A percentile compares a stretch with the other conserved stretches of the same genome.
Conservation (phyloP, 2,329 filamentous ascomycete genomes). For the Nectriaceae sp. region DNA sequence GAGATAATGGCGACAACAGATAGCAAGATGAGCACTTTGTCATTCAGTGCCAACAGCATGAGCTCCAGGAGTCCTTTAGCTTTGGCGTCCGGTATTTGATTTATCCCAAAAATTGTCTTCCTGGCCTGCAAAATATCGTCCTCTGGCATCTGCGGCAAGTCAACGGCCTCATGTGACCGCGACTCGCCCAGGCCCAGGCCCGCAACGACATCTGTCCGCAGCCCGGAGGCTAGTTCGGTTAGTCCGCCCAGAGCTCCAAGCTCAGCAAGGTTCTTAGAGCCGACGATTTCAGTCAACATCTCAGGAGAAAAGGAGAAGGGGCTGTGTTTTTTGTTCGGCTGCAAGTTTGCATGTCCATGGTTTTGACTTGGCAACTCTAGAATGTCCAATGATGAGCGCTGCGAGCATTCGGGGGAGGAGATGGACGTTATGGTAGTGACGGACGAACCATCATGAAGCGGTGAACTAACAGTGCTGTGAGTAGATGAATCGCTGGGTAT, state of each 20-base stretch:
- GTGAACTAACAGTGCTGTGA: too few relatives aligned
- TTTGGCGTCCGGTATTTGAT: constrained; percentile 65
- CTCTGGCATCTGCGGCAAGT: constrained; percentile 24
- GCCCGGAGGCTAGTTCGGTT: constrained; percentile 70
- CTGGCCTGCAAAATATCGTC: too few relatives aligned
- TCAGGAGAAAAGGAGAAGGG: constrained; percentile 84
- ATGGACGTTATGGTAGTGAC: too few relatives aligned
- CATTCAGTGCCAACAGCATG: constrained; percentile 72
- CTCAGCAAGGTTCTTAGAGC: constrained; percentile 75
- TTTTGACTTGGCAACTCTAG: too few relatives aligned
- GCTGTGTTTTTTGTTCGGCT: too few relatives aligned
- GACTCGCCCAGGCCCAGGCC: constrained; percentile 75
- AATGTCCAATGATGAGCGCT: too few relatives aligned
- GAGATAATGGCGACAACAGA: constrained; percentile 70
- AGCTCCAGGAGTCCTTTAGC: constrained; percentile 60
- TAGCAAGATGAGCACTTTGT: constrained; percentile 71
- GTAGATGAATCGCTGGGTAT: too few relatives aligned
- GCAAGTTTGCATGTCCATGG: too few relatives aligned
- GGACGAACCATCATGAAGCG: too few relatives aligned
- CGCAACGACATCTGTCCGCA: constrained; percentile 63
- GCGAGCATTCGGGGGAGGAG: too few relatives aligned
- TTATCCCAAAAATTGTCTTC: constrained; percentile 56
- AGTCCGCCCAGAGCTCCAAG: constrained; percentile 77
- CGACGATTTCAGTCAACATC: constrained; percentile 76
- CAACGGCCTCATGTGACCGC: constrained; percentile 45